Conservation (phyloP, 179 eudicot species). For the Nepenthes alata region DNA sequence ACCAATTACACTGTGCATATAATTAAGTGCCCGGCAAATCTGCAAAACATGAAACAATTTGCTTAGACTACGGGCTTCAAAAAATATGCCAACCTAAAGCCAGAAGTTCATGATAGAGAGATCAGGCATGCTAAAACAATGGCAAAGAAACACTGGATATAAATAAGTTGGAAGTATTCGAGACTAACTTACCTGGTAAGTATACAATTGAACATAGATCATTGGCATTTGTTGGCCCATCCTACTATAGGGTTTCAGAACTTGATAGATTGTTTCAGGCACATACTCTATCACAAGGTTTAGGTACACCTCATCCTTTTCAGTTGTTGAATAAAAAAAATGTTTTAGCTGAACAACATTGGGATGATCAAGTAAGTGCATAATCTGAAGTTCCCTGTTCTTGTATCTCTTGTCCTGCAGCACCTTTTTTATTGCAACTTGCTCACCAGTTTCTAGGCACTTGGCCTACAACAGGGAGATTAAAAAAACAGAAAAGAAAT, state of each 20-base stretch:
- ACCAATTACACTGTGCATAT: slow-evolving; percentile 74
- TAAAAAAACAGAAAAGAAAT: neutral
- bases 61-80: slow-evolving; percentile 2
- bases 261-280: slow-evolving; percentile 71
- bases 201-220: slow-evolving; percentile 55
- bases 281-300: slow-evolving; percentile 78
- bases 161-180: neutral
- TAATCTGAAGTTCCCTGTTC: slow-evolving; percentile 82
- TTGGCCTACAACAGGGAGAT: slow-evolving; percentile 38
- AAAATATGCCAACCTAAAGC: slow-evolving; percentile 2
- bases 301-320: slow-evolving; percentile 81
- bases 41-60: slow-evolving; percentile 14
- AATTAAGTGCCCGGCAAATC: slow-evolving; percentile 85
- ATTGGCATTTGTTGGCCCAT: slow-evolving; percentile 65
- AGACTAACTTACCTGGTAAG: slow-evolving; percentile 34
- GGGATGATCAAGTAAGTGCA: slow-evolving; percentile 71
- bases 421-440: slow-evolving; percentile 89
- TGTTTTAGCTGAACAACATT: slow-evolving; percentile 74
- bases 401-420: slow-evolving; percentile 89
- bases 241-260: slow-evolving; percentile 48
- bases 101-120: neutral
- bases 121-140: slow-evolving; percentile 1
- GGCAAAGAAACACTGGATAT: neutral
- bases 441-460: slow-evolving; percentile 80
- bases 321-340: slow-evolving; percentile 74